Evolutionary conservation across 2,329 filamentous ascomycete genomes (phyloP).

Genomic region (Alternaria sp.): DNA sequence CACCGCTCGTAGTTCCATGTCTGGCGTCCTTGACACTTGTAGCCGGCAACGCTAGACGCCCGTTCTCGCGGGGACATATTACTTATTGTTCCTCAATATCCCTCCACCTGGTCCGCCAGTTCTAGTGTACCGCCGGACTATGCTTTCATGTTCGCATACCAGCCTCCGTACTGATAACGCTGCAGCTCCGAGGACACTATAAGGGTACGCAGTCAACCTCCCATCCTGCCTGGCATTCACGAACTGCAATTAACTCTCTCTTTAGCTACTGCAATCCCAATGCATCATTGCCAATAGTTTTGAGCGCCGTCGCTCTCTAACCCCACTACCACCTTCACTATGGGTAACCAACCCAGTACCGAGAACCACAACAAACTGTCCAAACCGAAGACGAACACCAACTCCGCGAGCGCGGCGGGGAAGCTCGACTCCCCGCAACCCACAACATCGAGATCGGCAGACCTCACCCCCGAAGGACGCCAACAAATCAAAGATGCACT

Average conservation of each 20-base stretch:
- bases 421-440: conserved; percentile 31
- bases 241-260: conserved; percentile 12
- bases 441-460: conserved; percentile 29
- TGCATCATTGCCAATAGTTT: conserved; percentile 13
- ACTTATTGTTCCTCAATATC: conserved; percentile 21
- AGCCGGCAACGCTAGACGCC: conserved; percentile 21
- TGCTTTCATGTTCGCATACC: conserved; percentile 12
- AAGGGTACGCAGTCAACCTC: conserved; percentile 20
- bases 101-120: conserved; percentile 8
- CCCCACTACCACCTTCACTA: conserved; percentile 24
- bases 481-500: conserved; percentile 39
- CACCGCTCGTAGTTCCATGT: conserved; percentile 27
- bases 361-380: conserved; percentile 37
- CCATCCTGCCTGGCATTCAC: conserved; percentile 15
- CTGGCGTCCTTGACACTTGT: conserved; percentile 18
- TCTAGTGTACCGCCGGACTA: conserved; percentile 19
- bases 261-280: conserved; percentile 16
- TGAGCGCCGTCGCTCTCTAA: conserved; percentile 31
- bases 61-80: conserved; percentile 17
- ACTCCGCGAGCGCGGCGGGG: conserved; percentile 28
- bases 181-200: conserved; percentile 7
- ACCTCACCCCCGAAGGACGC: conserved; percentile 34
- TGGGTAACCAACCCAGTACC: conserved; percentile 41
- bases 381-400: conserved; percentile 47
- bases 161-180: conserved; percentile 25